Evolutionary conservation across 805 yeast species (phyloP).

Genomic region (Starmerella floricola): DNA sequence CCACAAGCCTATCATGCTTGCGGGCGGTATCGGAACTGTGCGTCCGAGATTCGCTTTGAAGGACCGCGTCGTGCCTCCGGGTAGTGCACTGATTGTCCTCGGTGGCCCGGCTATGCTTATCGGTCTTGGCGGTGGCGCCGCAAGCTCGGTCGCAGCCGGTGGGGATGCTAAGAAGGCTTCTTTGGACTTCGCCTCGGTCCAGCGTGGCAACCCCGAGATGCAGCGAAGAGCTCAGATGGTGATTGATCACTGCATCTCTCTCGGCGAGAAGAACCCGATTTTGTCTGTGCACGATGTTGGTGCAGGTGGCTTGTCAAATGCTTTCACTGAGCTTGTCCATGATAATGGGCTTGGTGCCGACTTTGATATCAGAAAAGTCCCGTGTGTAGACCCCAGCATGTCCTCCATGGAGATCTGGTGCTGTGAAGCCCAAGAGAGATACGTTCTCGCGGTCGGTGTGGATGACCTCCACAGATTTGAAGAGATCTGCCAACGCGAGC

Average conservation of each 20-base stretch:
- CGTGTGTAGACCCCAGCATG: constrained; percentile 92
- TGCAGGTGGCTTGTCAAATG: constrained; percentile 97
- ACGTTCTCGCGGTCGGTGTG: constrained; percentile 82
- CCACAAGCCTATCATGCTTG: constrained; percentile 98
- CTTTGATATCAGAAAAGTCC: constrained; percentile 81
- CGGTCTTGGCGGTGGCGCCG: constrained; percentile 99
- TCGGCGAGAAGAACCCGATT: constrained; percentile 66
- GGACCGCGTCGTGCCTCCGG: constrained; percentile 78
- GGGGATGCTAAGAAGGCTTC: constrained; percentile 61
- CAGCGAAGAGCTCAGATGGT: constrained; percentile 99
- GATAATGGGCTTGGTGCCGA: constrained; percentile 92
- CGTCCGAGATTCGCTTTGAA: constrained; percentile 88
- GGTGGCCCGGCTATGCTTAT: constrained; percentile 98
- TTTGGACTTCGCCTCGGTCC: constrained; percentile 96
- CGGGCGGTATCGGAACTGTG: constrained; percentile 97
- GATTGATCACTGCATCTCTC: constrained; percentile 81
- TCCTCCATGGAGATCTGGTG: constrained; percentile 99
- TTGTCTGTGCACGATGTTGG: constrained; percentile 98
- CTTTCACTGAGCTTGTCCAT: constrained; percentile 92
- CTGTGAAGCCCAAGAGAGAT: constrained; percentile 97
- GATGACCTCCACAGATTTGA: constrained; percentile 60
- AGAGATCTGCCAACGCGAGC: constrained; percentile 80
- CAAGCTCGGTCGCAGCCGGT: constrained; percentile 91
- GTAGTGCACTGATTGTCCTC: constrained; percentile 77
- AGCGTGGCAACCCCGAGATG: constrained; percentile 98